Evolutionary conservation across 768 basidiomycete species (phyloP).

Genomic region (Sistotremastrum niveocremeum): DNA sequence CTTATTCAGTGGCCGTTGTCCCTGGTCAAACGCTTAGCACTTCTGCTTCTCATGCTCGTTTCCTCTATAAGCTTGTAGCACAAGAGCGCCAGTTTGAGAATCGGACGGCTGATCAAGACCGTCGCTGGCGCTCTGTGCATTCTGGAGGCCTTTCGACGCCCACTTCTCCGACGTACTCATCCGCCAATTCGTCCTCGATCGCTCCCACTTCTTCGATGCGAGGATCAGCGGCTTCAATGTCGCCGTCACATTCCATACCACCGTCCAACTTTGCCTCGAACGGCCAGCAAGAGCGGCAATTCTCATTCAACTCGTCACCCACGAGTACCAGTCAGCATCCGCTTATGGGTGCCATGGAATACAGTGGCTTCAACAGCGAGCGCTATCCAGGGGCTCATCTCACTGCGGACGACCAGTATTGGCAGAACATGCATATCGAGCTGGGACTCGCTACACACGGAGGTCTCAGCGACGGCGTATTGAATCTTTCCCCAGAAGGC

Average conservation of each 20-base stretch:
- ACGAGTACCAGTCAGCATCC: no score
- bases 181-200: no score
- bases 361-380: no score
- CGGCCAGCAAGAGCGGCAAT: no score
- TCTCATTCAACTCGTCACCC: no score
- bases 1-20: conserved; percentile 57
- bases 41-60: conserved; percentile 67
- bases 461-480: no score
- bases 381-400: no score
- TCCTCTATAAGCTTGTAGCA: conserved; percentile 55
- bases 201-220: neutral
- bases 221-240: neutral
- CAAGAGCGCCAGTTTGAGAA: conserved; percentile 1
- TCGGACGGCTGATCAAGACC: neutral
- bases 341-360: no score
- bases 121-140: neutral
- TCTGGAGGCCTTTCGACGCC: neutral
- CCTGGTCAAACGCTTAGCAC: conserved; percentile 44
- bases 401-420: conserved; percentile 44
- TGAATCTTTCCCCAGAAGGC: no score
- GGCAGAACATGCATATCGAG: conserved; percentile 62
- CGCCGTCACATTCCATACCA: neutral
- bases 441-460: conserved; percentile 36
- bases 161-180: neutral
- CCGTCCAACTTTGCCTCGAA: neutral